A percentile compares a stretch with the other conserved stretches of the same genome.
These are phyloP conservation scores for Rosa persica DNA, from an alignment of 306 rosid genomes.

Conservation along the genomic window DNA sequence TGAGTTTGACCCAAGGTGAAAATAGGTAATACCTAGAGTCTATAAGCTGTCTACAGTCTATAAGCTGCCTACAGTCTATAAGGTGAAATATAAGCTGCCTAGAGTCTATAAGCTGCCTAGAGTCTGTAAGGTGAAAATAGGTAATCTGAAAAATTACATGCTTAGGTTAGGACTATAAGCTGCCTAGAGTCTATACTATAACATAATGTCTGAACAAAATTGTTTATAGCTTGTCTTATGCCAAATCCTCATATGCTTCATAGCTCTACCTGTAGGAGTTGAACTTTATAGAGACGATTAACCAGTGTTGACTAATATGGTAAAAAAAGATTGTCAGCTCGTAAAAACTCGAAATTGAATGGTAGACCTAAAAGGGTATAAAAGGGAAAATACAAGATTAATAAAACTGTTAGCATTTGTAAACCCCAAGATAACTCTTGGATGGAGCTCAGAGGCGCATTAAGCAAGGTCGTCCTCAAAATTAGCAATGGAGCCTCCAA, in stretches of 20 bases:
- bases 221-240: not conserved
- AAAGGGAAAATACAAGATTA: slow-evolving; percentile 27
- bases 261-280: slow-evolving; percentile 12
- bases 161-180: too few species aligned
- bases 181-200: not conserved
- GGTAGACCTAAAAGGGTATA: slow-evolving; percentile 28
- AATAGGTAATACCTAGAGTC: not conserved
- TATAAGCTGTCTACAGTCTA: too few species aligned
- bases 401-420: slow-evolving; percentile 23
- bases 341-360: slow-evolving; percentile 4
- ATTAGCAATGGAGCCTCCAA: slow-evolving; percentile 53
- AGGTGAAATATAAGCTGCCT: too few species aligned
- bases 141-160: too few species aligned
- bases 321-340: slow-evolving; percentile 1
- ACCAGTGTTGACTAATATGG: slow-evolving; percentile 1
- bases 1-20: not conserved
- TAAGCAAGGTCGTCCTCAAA: slow-evolving; percentile 68
- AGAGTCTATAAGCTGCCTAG: too few species aligned
- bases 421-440: slow-evolving; percentile 73
- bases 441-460: slow-evolving; percentile 46
- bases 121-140: too few species aligned
- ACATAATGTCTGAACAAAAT: not conserved
- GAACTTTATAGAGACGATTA: slow-evolving; percentile 28
- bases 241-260: not conserved
- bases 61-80: not conserved